Base-by-base conservation (phyloP, 805 yeast genomes). In the Hanseniaspora vineae region DNA sequence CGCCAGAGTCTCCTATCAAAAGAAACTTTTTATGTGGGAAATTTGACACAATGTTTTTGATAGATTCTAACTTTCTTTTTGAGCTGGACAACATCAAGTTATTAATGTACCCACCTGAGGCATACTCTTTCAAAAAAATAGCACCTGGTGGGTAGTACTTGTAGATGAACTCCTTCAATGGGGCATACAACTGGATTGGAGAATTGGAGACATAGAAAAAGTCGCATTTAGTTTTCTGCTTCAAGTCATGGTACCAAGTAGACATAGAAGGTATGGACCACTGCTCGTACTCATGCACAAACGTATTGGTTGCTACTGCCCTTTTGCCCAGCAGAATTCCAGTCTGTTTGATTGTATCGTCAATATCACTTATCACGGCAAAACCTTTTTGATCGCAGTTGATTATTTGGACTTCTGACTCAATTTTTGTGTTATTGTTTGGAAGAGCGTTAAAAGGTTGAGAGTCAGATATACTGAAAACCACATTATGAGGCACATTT, bases 131-230 rank as follows among this genome's bases (percentile, higher is more conserved):
- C 55, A 94, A 71, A 61, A 89, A 95, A 48, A 92, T 68, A 0
- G 96, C 83, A 6, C 96, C 96, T 1, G 59, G 56, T 0, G 98
- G 98, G 42, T 86, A 74, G 5, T 73, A 68, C 15, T 55, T 55
- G 3, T 55, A 43, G 14, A 63, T 54, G 46, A 57, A 64, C 12
- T 46, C 47, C 17, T 58, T 51, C 37, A 61, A 43, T 15, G 84
- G 73, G 17, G 77, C 72, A 60, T 72, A 88, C 20, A 92, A 66
- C 62, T 92, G 97, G 78, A 94, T 84, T 0, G 99, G 99, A 1
- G 95, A 80, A 65, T 94, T 92, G 8, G 97, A 89, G 2, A 94
- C 97, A 61, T 90, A 94, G 61, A 89, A 96, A 57, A 90, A 78
- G n/a, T 78, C 68, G 2, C 80, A 72, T 12, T 71, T 59, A 39